phyloP scores from a whole-genome alignment of 805 yeast species.

The Lipomyces japonicus region DNA sequence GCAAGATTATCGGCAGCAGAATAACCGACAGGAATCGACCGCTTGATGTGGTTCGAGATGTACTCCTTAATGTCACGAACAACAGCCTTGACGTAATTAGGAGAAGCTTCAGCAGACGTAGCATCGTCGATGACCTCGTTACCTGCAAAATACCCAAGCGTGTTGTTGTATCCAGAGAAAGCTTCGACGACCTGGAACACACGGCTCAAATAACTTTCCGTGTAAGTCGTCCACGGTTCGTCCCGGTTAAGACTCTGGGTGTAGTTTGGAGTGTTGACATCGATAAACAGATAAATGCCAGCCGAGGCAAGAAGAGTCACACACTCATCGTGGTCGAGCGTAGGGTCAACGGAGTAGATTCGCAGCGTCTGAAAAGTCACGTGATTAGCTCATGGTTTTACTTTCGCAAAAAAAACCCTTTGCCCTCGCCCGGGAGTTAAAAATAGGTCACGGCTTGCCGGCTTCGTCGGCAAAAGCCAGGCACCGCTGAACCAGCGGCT shows the following conservation, averaged over 20 bases:
- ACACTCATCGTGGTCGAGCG: constrained; percentile 77
- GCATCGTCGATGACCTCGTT: constrained; percentile 85
- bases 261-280: constrained; percentile 81
- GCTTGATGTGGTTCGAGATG: constrained; percentile 46
- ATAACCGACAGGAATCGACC: constrained; percentile 85
- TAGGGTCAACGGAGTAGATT: constrained; percentile 81
- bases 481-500: too few relatives aligned
- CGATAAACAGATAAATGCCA: constrained; percentile 86
- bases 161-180: constrained; percentile 79
- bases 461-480: too few relatives aligned
- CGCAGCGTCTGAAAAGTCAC: constrained; percentile 55
- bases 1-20: constrained; percentile 92
- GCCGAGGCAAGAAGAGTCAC: constrained; percentile 89
- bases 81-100: constrained; percentile 72
- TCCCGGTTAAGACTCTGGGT: constrained; percentile 80
- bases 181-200: constrained; percentile 75
- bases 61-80: constrained; percentile 77
- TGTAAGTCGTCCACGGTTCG: constrained; percentile 91
- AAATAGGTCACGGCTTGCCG: too few relatives aligned
- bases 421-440: too few relatives aligned
- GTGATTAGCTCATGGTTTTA: not conserved
- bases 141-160: constrained; percentile 88
- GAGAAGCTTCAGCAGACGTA: constrained; percentile 57
- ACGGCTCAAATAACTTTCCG: constrained; percentile 63
- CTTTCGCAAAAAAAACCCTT: too few relatives aligned